A percentile compares a stretch with the other conserved stretches of the same genome.
Conservation (phyloP, 768 basidiomycete species). For the Albatrellus ellisii region DNA sequence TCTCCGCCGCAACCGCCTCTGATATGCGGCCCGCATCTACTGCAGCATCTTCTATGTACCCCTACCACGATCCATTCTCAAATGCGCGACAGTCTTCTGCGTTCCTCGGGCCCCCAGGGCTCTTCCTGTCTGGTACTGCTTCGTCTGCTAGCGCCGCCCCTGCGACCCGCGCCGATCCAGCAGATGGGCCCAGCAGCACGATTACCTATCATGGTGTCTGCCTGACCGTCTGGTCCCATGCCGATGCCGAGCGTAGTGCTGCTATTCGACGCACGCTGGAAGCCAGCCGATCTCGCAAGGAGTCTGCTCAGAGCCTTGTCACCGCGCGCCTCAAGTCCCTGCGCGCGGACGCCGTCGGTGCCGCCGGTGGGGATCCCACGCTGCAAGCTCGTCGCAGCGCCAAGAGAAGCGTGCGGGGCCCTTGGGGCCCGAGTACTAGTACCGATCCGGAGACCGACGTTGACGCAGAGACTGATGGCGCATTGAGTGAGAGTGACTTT, state of each 20-base stretch:
- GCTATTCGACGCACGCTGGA: conserved; percentile 80
- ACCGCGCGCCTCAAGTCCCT: conserved; percentile 55
- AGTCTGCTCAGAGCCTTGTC: conserved; percentile 63
- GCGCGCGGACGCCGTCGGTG: conserved; percentile 34
- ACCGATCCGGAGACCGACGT: conserved; percentile 61
- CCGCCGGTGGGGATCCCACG: conserved; percentile 37
- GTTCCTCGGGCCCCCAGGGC: conserved; percentile 65
- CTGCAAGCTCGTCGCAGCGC: conserved; percentile 43
- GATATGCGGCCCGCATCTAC: conserved; percentile 35
- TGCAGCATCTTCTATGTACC: conserved; percentile 44
- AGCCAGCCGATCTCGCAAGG: conserved; percentile 64
- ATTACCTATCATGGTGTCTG: conserved; percentile 85
- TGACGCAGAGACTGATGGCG: conserved; percentile 55
- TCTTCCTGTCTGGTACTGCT: conserved; percentile 28
- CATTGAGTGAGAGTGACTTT: conserved; percentile 77
- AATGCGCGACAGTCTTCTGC: conserved; percentile 62
- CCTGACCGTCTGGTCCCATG: conserved; percentile 92
- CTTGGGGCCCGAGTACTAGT: conserved; percentile 47
- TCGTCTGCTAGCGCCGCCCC: conserved; percentile 12
- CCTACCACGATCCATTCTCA: conserved; percentile 68
- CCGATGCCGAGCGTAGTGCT: conserved; percentile 73
- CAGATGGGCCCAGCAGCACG: conserved; percentile 24
- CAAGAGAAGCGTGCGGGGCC: conserved; percentile 48
- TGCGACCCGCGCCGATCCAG: conserved; percentile 1
- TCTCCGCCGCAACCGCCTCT: conserved; percentile 32